Conservation (phyloP, 1,284 basidiomycete species). For the Volvariella volvacea region DNA sequence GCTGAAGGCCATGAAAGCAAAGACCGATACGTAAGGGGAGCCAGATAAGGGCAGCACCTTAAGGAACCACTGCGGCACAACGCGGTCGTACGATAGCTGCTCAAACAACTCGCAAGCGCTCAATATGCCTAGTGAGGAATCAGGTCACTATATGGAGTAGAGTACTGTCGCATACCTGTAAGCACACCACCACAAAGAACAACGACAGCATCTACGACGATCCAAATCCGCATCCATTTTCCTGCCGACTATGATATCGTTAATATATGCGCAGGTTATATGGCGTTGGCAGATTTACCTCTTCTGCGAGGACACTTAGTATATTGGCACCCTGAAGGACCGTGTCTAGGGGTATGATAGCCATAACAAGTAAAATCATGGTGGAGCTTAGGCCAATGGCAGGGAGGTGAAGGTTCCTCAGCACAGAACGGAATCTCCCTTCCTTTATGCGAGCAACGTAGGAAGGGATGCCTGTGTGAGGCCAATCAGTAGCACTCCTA, state of each 20-base stretch:
- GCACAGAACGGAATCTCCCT: conserved; percentile 46
- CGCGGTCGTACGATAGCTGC: conserved; percentile 50
- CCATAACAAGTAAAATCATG: conserved; percentile 53
- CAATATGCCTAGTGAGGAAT: conserved; percentile 36
- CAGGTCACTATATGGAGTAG: background rate
- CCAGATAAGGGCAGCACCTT: conserved; percentile 40
- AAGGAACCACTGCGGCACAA: conserved; percentile 51
- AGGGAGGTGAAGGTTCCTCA: conserved; percentile 59
- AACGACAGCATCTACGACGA: conserved; percentile 57
- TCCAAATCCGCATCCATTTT: conserved; percentile 50
- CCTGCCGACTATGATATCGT: conserved; percentile 39
- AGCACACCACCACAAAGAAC: conserved; percentile 67
- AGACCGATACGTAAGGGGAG: conserved; percentile 47
- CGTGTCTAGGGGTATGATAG: conserved; percentile 46
- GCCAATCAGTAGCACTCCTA: background rate
- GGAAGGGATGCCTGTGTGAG: conserved; percentile 46
- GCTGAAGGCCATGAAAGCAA: conserved; percentile 45
- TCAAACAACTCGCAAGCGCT: conserved; percentile 54
- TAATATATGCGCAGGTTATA: conserved; percentile 5
- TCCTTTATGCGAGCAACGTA: conserved; percentile 55
- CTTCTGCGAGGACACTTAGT: conserved; percentile 51
- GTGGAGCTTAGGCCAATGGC: conserved; percentile 46
- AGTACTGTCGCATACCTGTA: conserved; percentile 35
- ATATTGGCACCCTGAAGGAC: conserved; percentile 47
- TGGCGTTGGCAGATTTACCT: conserved; percentile 21